phyloP scores from a whole-genome alignment of 805 yeast genomes.

The Metschnikowia corniflorae region DNA sequence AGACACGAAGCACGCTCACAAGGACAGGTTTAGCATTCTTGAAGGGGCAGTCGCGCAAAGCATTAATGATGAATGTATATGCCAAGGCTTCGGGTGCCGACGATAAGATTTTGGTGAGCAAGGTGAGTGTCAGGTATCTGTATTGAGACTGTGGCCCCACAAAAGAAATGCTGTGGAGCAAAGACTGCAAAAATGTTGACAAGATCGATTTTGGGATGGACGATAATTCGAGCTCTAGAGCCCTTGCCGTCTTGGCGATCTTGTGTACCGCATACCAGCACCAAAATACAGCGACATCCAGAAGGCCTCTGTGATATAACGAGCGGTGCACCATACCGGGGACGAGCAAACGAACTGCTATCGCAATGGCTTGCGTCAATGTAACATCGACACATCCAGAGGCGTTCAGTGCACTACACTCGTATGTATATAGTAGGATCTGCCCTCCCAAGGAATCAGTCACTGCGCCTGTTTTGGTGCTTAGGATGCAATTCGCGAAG shows the following conservation, averaged over 20 bases:
- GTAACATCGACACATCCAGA: conserved; percentile 7
- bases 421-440: conserved; percentile 16
- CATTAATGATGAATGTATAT: conserved; percentile 59
- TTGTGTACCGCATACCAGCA: conserved; percentile 34
- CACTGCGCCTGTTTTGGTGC: conserved; percentile 25
- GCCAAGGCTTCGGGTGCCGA: conserved; percentile 52
- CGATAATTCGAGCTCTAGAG: conserved; percentile 28
- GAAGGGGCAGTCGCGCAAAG: conserved; percentile 64
- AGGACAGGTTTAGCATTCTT: conserved; percentile 56
- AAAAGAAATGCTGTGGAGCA: conserved; percentile 21
- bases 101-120: conserved; percentile 62
- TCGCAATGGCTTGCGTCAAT: conserved; percentile 19
- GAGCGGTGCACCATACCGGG: conserved; percentile 34
- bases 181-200: conserved; percentile 28
- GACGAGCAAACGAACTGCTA: conserved; percentile 27
- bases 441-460: conserved; percentile 30
- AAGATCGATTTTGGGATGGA: conserved; percentile 29
- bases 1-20: conserved; percentile 66
- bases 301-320: conserved; percentile 19
- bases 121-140: conserved; percentile 48
- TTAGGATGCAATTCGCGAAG: conserved; percentile 25
- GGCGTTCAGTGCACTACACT: conserved; percentile 6
- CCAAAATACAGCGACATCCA: conserved; percentile 35
- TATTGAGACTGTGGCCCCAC: conserved; percentile 23
- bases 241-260: conserved; percentile 13